Percentiles rank a stretch among this genome's conserved stretches.
These are phyloP conservation scores for Hypoxylon sp. DNA, from an alignment of 2,329 filamentous ascomycete genomes.

Conservation along the genomic window DNA sequence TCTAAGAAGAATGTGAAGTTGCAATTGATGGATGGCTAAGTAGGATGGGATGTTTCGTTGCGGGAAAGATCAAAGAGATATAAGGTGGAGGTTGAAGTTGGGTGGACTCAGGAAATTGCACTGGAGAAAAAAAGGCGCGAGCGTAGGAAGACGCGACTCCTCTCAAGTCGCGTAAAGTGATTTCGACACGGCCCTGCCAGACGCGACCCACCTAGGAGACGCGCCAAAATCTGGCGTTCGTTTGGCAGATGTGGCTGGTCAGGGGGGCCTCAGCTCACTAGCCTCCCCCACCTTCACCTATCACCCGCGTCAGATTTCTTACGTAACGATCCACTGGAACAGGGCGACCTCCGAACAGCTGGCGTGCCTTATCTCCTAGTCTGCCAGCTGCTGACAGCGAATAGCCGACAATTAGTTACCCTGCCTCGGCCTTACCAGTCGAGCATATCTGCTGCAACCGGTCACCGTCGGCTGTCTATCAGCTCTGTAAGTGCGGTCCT, in stretches of 20 bases:
- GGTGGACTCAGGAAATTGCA: not conserved
- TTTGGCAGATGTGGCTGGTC: not conserved
- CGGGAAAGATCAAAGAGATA: constrained; percentile 2
- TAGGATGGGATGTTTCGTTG: constrained; percentile 6
- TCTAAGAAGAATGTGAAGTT: constrained; percentile 10
- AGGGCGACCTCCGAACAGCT: constrained; percentile 30
- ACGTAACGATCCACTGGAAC: constrained; percentile 15
- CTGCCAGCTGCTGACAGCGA: constrained; percentile 12
- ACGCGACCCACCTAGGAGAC: not conserved
- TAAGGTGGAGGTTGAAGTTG: constrained; percentile 15
- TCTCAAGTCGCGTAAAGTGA: constrained; percentile 42
- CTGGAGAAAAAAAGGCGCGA: constrained; percentile 32
- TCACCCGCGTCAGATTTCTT: too few relatives aligned
- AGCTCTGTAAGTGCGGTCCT: not conserved
- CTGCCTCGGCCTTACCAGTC: not conserved
- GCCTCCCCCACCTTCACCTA: constrained; percentile 25
- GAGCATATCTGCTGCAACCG: not conserved
- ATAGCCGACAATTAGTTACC: constrained; percentile 1
- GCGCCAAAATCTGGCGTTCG: not conserved
- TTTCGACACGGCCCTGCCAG: constrained; percentile 25
- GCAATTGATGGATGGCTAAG: constrained; percentile 1
- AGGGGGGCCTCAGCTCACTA: constrained; percentile 1
- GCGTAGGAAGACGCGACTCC: constrained; percentile 35
- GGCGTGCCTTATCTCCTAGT: constrained; percentile 7
- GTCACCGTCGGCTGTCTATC: constrained; percentile 10